Base-by-base conservation (phyloP, 345 rosid genomes). In the Raphanus raphanistrum region DNA sequence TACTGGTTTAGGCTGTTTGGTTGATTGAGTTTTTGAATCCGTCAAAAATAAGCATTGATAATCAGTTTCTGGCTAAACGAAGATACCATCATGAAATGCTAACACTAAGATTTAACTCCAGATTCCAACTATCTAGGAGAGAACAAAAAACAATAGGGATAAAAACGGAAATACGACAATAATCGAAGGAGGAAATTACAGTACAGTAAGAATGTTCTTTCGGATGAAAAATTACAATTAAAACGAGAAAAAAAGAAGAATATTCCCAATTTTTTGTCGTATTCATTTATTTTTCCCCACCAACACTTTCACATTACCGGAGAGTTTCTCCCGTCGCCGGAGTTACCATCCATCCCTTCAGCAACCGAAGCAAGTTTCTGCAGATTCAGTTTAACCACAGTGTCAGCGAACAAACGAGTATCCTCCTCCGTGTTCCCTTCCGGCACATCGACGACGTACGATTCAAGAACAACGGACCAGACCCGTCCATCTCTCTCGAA, bases 381-480 rank as follows among this genome's bases (percentile, higher is more conserved):
- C 43, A 94, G 84, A 72, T 94, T 94, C 50, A 90, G 80, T 77
- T 85, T 88, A n/a, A 94, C 96, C 0, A 94, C 90, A 0, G 97
- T 94, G 36, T 94, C 98, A 0, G 96, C 97, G 31, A 94, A 90
- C 55, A 90, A 84, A 75, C 91, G 86, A 6, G 98, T 92, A 83
- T 94, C 98, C 62, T 92, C 98, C 58, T 89, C 97, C 3, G 98
- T 83, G 43, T 94, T 94, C 48, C 98, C 98, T 69, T 87, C 92
- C 17, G 98, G 98, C 41, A 86, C 88, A 68, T 94, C 98, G 16
- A 94, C 98, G 0, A 92, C 87, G 79, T 94, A 94, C 0, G 96
- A 90, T 68, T 94, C 97, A 64, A 94, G 74, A 52, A 92, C 97
- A 16, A 90, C 84, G 70, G 89, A 87, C 86, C 87, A 80, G 85